Percentiles rank a stretch among this genome's conserved stretches.
Evolutionary conservation across 2,329 filamentous ascomycete species (phyloP).

Genomic region (Epichloe sp.): DNA sequence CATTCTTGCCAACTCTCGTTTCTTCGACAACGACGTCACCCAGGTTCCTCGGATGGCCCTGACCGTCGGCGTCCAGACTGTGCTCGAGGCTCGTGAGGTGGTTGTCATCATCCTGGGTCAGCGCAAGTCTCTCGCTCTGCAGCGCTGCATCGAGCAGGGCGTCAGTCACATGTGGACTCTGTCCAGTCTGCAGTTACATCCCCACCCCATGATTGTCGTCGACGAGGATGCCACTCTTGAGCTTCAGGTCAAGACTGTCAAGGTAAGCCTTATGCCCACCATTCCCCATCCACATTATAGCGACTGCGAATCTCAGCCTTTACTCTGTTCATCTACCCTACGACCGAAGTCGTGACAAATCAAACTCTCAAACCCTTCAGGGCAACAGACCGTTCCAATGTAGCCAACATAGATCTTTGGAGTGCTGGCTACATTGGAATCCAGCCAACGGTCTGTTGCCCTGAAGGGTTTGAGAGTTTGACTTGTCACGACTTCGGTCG

Average conservation of each 20-base stretch:
- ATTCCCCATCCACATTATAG: too few species aligned
- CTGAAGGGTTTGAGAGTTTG: too few species aligned
- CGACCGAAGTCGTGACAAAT: too few species aligned
- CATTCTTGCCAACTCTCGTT: conserved; percentile 71
- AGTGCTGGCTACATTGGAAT: too few species aligned
- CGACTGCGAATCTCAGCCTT: too few species aligned
- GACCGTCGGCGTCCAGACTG: conserved; percentile 74
- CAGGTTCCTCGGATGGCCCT: conserved; percentile 71
- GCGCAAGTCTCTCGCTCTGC: conserved; percentile 67
- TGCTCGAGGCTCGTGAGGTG: conserved; percentile 69
- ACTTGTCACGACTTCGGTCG: too few species aligned
- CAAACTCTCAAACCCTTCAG: too few species aligned
- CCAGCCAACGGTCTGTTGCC: too few species aligned
- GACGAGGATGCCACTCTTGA: conserved; percentile 69
- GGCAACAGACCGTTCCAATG: too few species aligned
- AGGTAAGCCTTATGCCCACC: conserved; percentile 23
- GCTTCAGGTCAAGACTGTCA: conserved; percentile 61
- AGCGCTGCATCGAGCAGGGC: conserved; percentile 68
- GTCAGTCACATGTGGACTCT: conserved; percentile 89
- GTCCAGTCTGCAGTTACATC: conserved; percentile 67
- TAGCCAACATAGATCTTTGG: too few species aligned
- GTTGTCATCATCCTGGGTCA: conserved; percentile 72
- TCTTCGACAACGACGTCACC: conserved; percentile 62
- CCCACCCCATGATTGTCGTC: conserved; percentile 68
- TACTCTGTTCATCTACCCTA: too few species aligned